Evolutionary conservation across 2,329 filamentous ascomycete species (phyloP).

Genomic region (Sporothrix dimorphospora): DNA sequence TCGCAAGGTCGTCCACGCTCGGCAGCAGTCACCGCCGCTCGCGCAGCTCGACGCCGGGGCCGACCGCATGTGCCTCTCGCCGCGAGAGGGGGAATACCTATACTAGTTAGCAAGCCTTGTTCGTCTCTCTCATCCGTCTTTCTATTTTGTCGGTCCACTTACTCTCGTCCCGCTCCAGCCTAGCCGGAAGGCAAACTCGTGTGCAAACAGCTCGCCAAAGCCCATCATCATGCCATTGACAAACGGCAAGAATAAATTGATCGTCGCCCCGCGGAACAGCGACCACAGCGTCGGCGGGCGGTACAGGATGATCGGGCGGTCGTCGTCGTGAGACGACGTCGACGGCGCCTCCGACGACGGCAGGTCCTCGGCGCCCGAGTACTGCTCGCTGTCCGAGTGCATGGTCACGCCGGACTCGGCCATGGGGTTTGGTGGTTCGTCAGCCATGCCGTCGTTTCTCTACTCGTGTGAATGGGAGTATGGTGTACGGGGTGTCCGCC

Average conservation of each 20-base stretch:
- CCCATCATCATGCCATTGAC: conserved; percentile 98
- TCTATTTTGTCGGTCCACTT: conserved; percentile 39
- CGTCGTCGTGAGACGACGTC: conserved; percentile 42
- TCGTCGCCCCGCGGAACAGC: conserved; percentile 82
- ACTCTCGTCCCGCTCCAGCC: conserved; percentile 97
- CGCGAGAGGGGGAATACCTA: conserved; percentile 63
- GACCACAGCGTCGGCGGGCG: conserved; percentile 86
- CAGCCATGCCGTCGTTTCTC: conserved; percentile 47
- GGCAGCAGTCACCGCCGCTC: conserved; percentile 57
- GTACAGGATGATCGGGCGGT: conserved; percentile 78
- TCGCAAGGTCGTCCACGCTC: conserved; percentile 1
- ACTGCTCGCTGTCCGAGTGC: conserved; percentile 81
- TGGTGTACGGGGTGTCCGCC: too few species aligned
- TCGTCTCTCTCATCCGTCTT: background rate
- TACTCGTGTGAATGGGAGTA: conserved; percentile 39
- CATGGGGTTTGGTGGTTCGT: conserved; percentile 58
- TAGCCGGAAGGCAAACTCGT: conserved; percentile 89
- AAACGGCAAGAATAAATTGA: conserved; percentile 94
- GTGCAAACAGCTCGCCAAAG: conserved; percentile 94
- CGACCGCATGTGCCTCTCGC: conserved; percentile 67
- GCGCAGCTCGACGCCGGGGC: conserved; percentile 80
- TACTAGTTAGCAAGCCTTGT: conserved; percentile 20
- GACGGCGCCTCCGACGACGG: conserved; percentile 63
- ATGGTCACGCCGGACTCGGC: conserved; percentile 76
- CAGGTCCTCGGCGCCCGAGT: conserved; percentile 67